A percentile compares a stretch with the other conserved stretches of the same genome.
These are phyloP conservation scores for Candida tetrigidarum DNA, from an alignment of 1,139 yeast genomes.

Conservation along the genomic window DNA sequence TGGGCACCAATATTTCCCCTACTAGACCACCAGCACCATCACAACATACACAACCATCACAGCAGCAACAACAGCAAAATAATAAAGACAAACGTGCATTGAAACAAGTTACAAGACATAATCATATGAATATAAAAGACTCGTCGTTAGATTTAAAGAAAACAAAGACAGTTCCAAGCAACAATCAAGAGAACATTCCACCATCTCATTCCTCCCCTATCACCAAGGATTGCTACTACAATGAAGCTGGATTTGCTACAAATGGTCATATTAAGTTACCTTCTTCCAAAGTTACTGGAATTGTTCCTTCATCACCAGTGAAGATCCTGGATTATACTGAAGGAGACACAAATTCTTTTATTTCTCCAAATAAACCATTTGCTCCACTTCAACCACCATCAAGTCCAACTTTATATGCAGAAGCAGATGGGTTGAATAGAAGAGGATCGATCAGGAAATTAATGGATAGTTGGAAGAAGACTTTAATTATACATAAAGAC, in stretches of 20 bases:
- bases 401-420: not conserved
- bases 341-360: constrained; percentile 2
- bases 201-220: constrained; percentile 25
- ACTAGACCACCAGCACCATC: constrained; percentile 8
- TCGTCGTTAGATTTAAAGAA: constrained; percentile 46
- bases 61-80: no score
- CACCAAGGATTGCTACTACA: constrained; percentile 19
- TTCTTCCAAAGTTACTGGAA: constrained; percentile 44
- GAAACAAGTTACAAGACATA: constrained; percentile 26
- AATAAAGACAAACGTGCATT: constrained; percentile 4
- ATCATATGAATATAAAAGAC: constrained; percentile 46
- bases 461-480: constrained; percentile 47
- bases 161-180: constrained; percentile 18
- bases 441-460: constrained; percentile 43
- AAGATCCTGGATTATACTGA: constrained; percentile 54
- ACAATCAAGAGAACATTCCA: constrained; percentile 11
- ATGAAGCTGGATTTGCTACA: constrained; percentile 46
- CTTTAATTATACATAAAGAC: constrained; percentile 16
- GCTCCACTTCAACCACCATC: constrained; percentile 14
- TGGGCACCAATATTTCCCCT: constrained; percentile 9
- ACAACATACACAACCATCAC: no score
- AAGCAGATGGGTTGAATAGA: constrained; percentile 25
- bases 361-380: constrained; percentile 7
- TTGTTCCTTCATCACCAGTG: constrained; percentile 71
- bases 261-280: constrained; percentile 56